Percentiles rank a stretch among this genome's conserved stretches.
Conservation (phyloP, 2,329 filamentous ascomycete genomes). For the Gnomoniopsis smithogilvyi region DNA sequence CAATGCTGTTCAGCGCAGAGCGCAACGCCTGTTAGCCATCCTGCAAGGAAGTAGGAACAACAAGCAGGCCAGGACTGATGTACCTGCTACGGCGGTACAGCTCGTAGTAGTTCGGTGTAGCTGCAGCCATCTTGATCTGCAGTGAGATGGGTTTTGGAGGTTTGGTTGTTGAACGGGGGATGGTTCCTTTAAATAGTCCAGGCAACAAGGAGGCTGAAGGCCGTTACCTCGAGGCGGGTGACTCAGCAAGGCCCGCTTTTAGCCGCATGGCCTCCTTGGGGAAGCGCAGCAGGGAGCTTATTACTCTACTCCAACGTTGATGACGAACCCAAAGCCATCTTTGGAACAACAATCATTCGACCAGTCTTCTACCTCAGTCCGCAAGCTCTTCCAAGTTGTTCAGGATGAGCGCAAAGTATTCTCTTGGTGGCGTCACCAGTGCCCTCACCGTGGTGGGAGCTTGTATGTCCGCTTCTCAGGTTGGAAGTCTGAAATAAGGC, state of each 20-base stretch:
- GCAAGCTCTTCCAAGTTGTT: slow-evolving; percentile 22
- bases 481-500: not conserved
- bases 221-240: not conserved
- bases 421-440: slow-evolving; percentile 63
- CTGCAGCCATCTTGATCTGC: slow-evolving; percentile 43
- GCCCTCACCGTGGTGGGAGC: slow-evolving; percentile 71
- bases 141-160: slow-evolving; percentile 18
- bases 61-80: slow-evolving; percentile 23
- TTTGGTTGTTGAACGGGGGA: slow-evolving; percentile 17
- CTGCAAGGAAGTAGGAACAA: slow-evolving; percentile 21
- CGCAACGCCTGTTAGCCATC: slow-evolving; percentile 13
- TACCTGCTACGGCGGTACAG: slow-evolving; percentile 99
- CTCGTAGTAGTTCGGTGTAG: slow-evolving; percentile 73
- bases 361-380: not conserved
- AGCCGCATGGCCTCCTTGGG: slow-evolving; percentile 3
- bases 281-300: slow-evolving; percentile 3
- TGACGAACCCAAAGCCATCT: slow-evolving; percentile 13
- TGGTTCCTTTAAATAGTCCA: not conserved
- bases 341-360: slow-evolving; percentile 3
- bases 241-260: slow-evolving; percentile 7
- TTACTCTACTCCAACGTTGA: slow-evolving; percentile 1
- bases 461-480: slow-evolving; percentile 57
- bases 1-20: slow-evolving; percentile 62
- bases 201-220: not conserved
- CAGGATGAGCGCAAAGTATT: slow-evolving; percentile 71